Conservation (phyloP, 148 eudicot genomes). For the Cornus suecica region DNA sequence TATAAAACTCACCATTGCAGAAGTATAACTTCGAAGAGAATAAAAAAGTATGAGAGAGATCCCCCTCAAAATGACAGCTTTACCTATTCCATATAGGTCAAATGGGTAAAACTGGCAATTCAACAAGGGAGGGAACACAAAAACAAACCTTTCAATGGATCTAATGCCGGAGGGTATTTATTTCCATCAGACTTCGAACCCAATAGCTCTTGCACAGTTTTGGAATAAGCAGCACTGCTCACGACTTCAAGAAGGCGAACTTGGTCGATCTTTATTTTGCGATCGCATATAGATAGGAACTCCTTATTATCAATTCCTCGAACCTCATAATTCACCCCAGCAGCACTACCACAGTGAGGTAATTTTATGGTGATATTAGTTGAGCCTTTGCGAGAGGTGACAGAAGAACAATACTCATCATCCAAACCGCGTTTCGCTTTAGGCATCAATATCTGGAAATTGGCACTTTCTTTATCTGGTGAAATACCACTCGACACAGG, state of each 20-base stretch:
- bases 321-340: slow-evolving; percentile 78
- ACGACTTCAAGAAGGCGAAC: slow-evolving; percentile 81
- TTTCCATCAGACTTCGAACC: slow-evolving; percentile 60
- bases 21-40: not conserved
- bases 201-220: slow-evolving; percentile 70
- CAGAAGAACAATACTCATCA: slow-evolving; percentile 74
- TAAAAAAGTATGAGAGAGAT: not conserved
- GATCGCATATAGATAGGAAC: slow-evolving; percentile 62
- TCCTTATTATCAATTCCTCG: slow-evolving; percentile 71
- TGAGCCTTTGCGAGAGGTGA: slow-evolving; percentile 67
- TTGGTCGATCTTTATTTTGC: slow-evolving; percentile 74
- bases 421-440: slow-evolving; percentile 71
- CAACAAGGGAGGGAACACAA: slow-evolving; percentile 4
- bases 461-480: slow-evolving; percentile 40
- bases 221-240: slow-evolving; percentile 72
- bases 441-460: slow-evolving; percentile 61
- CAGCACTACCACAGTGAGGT: slow-evolving; percentile 78
- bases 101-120: not conserved
- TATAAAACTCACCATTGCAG: slow-evolving; percentile 17
- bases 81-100: not conserved
- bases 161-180: slow-evolving; percentile 86
- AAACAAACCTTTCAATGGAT: slow-evolving; percentile 74
- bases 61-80: not conserved
- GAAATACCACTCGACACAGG: slow-evolving; percentile 28
- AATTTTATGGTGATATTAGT: slow-evolving; percentile 63